Percentiles rank a stretch among this genome's conserved stretches.
phyloP scores from a whole-genome alignment of 192 early-diverging fungal genomes.

The Rhizophagus sp. region DNA sequence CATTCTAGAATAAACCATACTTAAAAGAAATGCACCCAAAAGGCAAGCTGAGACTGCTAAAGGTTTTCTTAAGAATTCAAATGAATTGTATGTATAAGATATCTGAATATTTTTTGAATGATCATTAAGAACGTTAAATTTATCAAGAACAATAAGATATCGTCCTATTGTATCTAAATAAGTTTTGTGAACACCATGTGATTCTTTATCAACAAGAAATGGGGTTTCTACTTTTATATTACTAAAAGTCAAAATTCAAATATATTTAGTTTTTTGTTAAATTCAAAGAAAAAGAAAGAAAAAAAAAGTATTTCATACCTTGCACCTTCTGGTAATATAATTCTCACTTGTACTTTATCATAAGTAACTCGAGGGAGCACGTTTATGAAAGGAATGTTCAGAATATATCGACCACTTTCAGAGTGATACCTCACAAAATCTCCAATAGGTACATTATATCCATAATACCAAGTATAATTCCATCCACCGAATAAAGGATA shows the following conservation, averaged over 20 bases:
- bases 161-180: slow-evolving; percentile 95
- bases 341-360: slow-evolving; percentile 62
- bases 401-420: slow-evolving; percentile 49
- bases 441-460: slow-evolving; percentile 78
- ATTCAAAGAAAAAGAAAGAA: background rate
- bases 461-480: slow-evolving; percentile 95
- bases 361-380: slow-evolving; percentile 64
- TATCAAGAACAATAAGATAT: slow-evolving; percentile 69
- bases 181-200: slow-evolving; percentile 60
- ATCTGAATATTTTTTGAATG: slow-evolving; percentile 53
- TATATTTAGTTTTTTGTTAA: background rate
- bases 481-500: slow-evolving; percentile 97
- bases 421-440: slow-evolving; percentile 61
- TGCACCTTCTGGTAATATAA: slow-evolving; percentile 93
- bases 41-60: slow-evolving; percentile 51
- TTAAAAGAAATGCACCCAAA: slow-evolving; percentile 56
- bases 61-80: slow-evolving; percentile 64
- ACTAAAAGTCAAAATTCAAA: slow-evolving; percentile 36
- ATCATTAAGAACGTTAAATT: slow-evolving; percentile 75
- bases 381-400: slow-evolving; percentile 73
- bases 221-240: slow-evolving; percentile 67
- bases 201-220: slow-evolving; percentile 57
- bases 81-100: slow-evolving; percentile 51
- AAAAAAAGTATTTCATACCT: slow-evolving; percentile 46
- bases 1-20: slow-evolving; percentile 56